Base-by-base conservation (phyloP, 106 monocot species). In the Apostasia ramifera region DNA sequence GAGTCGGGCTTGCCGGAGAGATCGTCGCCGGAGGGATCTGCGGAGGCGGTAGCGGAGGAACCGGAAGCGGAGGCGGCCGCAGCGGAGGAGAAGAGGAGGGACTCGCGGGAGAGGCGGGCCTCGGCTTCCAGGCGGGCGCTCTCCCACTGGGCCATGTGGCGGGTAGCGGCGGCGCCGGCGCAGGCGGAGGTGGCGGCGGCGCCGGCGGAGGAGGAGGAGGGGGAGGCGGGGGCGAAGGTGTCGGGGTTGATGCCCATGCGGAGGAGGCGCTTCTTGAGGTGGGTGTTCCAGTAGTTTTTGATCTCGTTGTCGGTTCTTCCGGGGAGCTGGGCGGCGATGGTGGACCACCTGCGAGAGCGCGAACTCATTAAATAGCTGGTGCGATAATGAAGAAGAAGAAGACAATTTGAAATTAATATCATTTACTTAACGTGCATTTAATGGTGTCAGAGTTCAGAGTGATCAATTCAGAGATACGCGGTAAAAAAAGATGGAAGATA, bases 131-230 rank as follows among this genome's bases (percentile, higher is more conserved):
- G 83, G 9, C 86, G 69, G 52, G 90, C 90, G 71, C 82, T 84
- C 73, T 91, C 90, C 90, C 90, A 91, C 69, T 91, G 90, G 4
- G 83, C 81, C 90, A 91, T 91, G 83, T 91, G 90, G 54, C 90
- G 80, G 13, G 89, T 77, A 38, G 81, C 59, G 13, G 83, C 38
- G 46, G 69, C 42, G 40, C 77, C 55, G 50, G 62, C 26, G 41
- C 66, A 44, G 66, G 65, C 40, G 39, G 79, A 40, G 11, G 68
- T 7, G 1, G 70, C 3, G 0, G 57, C 6, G 8, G 76, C 47
- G 49, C 47, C 12, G 41, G 68, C 44, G 2, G 76, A 6, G 45
- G 80, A 38, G 37, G 77, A 39, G 53, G 87, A 57, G 11, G 70
- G 40, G n/a, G 79, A 48, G 37, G 79, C 6, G 2, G 84, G 72